Percentiles rank a stretch among this genome's conserved stretches.
Evolutionary conservation across 371 early-diverging fungal genomes (phyloP).

Genomic region (Mucor sp.): DNA sequence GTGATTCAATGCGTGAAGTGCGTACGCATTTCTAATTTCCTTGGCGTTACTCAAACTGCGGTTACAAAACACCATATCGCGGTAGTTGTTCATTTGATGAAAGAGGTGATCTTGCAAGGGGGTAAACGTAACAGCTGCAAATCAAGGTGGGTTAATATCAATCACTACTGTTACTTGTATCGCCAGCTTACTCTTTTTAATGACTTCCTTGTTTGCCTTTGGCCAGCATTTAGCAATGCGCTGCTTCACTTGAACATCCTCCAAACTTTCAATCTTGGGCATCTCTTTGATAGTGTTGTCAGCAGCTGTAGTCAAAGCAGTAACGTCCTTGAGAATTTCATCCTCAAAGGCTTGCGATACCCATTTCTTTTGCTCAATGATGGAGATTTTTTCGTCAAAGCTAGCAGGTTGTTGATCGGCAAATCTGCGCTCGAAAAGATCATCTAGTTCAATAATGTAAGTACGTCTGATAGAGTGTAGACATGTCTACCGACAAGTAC

Average conservation of each 20-base stretch:
- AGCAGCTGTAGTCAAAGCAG: slow-evolving; percentile 31
- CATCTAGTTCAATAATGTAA: slow-evolving; percentile 11
- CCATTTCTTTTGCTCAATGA: slow-evolving; percentile 55
- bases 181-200: slow-evolving; percentile 14
- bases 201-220: slow-evolving; percentile 29
- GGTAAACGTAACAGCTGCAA: slow-evolving; percentile 35
- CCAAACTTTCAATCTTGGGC: slow-evolving; percentile 30
- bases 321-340: slow-evolving; percentile 46
- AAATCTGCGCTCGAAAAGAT: slow-evolving; percentile 42
- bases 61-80: slow-evolving; percentile 76
- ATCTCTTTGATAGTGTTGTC: slow-evolving; percentile 32
- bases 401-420: slow-evolving; percentile 47
- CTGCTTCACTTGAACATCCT: slow-evolving; percentile 29
- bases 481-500: background rate
- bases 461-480: background rate
- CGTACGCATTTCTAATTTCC: slow-evolving; percentile 72
- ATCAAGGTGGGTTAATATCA: background rate
- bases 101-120: slow-evolving; percentile 67
- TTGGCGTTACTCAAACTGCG: slow-evolving; percentile 61
- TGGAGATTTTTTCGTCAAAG: slow-evolving; percentile 50
- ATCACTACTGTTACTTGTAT: background rate
- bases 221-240: slow-evolving; percentile 41
- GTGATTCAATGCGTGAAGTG: slow-evolving; percentile 90
- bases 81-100: slow-evolving; percentile 68
- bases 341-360: slow-evolving; percentile 42